Conservation (phyloP, 2,329 filamentous ascomycete species). For the Intubia oerlemansii region DNA sequence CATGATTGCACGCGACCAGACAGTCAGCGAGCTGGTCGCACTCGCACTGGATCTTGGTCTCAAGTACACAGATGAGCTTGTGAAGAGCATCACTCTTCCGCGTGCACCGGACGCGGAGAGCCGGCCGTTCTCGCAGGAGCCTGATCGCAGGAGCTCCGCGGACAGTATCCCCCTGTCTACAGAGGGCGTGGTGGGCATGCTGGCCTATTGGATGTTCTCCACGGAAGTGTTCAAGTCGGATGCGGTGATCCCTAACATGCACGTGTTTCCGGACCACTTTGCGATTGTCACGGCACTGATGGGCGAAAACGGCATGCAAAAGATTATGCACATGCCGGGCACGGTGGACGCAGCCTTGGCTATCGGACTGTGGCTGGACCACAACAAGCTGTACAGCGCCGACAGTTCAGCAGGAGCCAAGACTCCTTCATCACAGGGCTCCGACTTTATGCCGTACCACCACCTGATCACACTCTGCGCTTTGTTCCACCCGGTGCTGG, state of each 20-base stretch:
- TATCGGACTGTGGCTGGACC: conserved; percentile 36
- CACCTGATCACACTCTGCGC: conserved; percentile 35
- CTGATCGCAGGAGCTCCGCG: conserved; percentile 11
- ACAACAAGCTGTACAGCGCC: conserved; percentile 14
- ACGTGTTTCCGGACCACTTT: conserved; percentile 39
- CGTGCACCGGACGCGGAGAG: too few species aligned
- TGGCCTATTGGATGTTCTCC: conserved; percentile 41
- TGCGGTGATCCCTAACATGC: conserved; percentile 27
- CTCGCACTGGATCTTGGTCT: conserved; percentile 41
- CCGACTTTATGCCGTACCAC: conserved; percentile 33
- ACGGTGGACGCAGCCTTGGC: conserved; percentile 37
- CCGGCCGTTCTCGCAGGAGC: too few species aligned
- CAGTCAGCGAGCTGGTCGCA: conserved; percentile 52
- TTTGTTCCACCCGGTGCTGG: conserved; percentile 32
- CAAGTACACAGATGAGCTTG: conserved; percentile 21
- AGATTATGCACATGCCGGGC: conserved; percentile 27
- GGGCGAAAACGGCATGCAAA: conserved; percentile 23
- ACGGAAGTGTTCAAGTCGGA: conserved; percentile 37
- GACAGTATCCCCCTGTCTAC: conserved; percentile 35
- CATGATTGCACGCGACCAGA: conserved; percentile 38
- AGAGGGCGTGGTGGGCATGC: conserved; percentile 34
- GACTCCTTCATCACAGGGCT: too few species aligned
- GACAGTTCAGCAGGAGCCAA: conserved; percentile 5
- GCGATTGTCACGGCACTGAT: conserved; percentile 31
- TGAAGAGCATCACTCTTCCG: conserved; percentile 25